Evolutionary conservation across 2,329 filamentous ascomycete species (phyloP).

Genomic region (Cladophialophora carrionii): DNA sequence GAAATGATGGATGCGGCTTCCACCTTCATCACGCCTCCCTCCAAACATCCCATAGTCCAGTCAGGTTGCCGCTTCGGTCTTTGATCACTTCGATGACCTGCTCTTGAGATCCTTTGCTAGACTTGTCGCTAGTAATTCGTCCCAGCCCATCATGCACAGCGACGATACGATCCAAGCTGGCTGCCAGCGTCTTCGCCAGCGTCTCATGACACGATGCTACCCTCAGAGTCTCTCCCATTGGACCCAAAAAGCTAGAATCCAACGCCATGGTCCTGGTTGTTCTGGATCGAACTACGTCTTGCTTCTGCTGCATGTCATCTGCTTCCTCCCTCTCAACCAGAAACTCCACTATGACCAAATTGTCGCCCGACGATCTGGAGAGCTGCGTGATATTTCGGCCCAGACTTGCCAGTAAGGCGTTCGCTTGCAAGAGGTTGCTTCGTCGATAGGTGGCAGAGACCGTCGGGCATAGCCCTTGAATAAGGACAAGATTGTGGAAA

Average conservation of each 20-base stretch:
- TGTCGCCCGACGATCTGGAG: constrained; percentile 16
- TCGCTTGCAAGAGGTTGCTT: constrained; percentile 29
- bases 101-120: neutral
- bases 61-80: constrained; percentile 28
- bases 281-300: constrained; percentile 7
- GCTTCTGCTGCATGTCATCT: neutral
- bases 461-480: constrained; percentile 25
- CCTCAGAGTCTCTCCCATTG: constrained; percentile 20
- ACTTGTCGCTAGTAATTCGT: neutral
- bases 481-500: constrained; percentile 21
- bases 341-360: constrained; percentile 24
- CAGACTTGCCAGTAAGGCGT: constrained; percentile 28
- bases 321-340: constrained; percentile 12
- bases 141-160: constrained; percentile 31
- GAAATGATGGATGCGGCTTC: constrained; percentile 1
- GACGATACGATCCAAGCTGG: constrained; percentile 28
- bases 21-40: constrained; percentile 13
- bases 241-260: constrained; percentile 26
- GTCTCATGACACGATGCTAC: constrained; percentile 22
- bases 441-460: constrained; percentile 28
- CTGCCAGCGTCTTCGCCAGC: constrained; percentile 24
- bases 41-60: constrained; percentile 30
- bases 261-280: constrained; percentile 18
- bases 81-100: constrained; percentile 32
- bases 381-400: constrained; percentile 27